phyloP scores from a whole-genome alignment of 345 rosid species.

The Citrus inodora region DNA sequence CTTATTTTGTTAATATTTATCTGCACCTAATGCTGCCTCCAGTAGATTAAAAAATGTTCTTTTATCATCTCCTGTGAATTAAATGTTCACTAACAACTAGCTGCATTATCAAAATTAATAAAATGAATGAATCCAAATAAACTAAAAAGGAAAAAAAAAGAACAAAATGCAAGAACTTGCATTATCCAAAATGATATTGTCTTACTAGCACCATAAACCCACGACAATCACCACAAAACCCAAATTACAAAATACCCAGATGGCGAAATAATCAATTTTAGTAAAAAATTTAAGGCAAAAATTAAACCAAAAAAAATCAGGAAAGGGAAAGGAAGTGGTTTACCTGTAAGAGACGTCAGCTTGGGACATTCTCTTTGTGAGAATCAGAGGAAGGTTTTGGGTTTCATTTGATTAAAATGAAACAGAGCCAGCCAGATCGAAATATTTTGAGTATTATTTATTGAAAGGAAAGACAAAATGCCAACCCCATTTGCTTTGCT shows the following conservation, averaged over 20 bases:
- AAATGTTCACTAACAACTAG: not conserved
- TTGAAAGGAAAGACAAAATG: not conserved
- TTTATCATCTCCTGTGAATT: not conserved
- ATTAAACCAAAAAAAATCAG: not conserved
- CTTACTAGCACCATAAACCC: not conserved
- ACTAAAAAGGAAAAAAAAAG: no score
- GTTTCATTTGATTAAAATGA: constrained; percentile 20
- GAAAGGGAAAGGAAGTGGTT: not conserved
- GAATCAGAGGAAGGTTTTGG: constrained; percentile 15
- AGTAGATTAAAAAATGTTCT: not conserved
- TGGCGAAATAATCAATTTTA: not conserved
- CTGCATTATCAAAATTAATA: not conserved
- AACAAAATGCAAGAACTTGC: not conserved
- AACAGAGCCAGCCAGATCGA: not conserved
- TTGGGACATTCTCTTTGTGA: constrained; percentile 40
- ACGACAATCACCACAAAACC: not conserved
- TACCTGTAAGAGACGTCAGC: constrained; percentile 51
- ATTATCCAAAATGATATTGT: not conserved
- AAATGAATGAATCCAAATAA: not conserved
- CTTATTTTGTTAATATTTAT: not conserved
- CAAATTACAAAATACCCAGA: not conserved
- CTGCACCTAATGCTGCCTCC: not conserved
- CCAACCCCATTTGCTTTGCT: not conserved
- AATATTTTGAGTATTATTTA: not conserved
- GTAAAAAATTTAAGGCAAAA: not conserved